Evolutionary conservation across 2,329 filamentous ascomycete genomes (phyloP), one percentile per base, ranked within the genome.

Genomic region (Aspergillus sp.): DNA sequence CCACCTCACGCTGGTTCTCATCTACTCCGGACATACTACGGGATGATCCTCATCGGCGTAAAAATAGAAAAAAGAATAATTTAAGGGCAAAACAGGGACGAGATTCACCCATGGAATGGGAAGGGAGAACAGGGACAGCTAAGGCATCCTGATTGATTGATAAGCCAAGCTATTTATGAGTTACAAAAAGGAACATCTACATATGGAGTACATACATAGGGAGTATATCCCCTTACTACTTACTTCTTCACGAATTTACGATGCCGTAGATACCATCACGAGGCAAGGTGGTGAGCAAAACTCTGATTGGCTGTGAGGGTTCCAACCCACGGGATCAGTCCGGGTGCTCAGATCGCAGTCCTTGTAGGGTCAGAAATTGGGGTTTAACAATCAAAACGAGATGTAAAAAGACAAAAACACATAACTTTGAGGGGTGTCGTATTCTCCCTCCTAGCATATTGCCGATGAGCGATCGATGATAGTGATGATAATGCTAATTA

Each of bases 331-430:
- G 52, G 36, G 52, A 62, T 59, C 41, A 57, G 53, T 15, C 51
- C 53, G 47, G 47, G 61, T 53, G 61, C 61, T 63, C 61, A 61
- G 61, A 61, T 63, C 61, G 50, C 57, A 60, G 41, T 36, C 52
- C 47, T 51, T 36, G 17, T 43, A 25, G 32, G 28, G 39, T 25
- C 53, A 13, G 25, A 3, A 23, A 47, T 25, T 7, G 12, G 39
- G n/a, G 5, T 4, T 55, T 23, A 55, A n/a, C 41, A 45, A 43
- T 28, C 23, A 45, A 13, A 23, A 13, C 32, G 41, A 21, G 41
- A 19, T 45, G 17, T 21, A 38, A 30, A 38, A 30, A 30, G 28
- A 30, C 9, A 30, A 41, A 41, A 36, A 36, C 4, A 36, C 32
- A 13, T 12, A 36, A 36, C 21, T 21, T 23, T 32, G 15, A 10